Percentiles rank a stretch among this genome's conserved stretches.
phyloP scores from a whole-genome alignment of 257 asterid species.

The Penstemon davidsonii region DNA sequence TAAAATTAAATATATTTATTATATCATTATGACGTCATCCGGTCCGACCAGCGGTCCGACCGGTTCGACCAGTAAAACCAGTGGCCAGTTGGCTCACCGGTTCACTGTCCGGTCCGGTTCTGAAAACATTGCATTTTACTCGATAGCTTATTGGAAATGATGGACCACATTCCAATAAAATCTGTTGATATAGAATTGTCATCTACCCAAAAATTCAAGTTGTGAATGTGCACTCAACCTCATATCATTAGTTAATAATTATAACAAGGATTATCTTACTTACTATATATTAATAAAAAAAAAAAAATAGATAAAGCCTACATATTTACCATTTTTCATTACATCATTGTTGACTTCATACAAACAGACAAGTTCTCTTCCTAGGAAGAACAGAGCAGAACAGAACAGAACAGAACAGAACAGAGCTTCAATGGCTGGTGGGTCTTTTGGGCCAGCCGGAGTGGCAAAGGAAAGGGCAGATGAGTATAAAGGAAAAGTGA shows the following conservation, averaged over 20 bases:
- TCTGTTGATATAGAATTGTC: not conserved
- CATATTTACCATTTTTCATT: too few species aligned
- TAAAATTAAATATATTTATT: too few species aligned
- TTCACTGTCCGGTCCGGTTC: too few species aligned
- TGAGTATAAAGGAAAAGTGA: slow-evolving; percentile 56
- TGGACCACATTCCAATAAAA: slow-evolving; percentile 1
- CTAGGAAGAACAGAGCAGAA: not conserved
- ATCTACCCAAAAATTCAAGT: not conserved
- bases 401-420: not conserved
- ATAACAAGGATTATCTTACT: too few species aligned
- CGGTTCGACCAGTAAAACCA: too few species aligned
- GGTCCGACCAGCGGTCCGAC: too few species aligned
- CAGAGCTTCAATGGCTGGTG: slow-evolving; percentile 51
- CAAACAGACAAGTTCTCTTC: not conserved
- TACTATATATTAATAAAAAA: too few species aligned
- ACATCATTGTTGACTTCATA: not conserved
- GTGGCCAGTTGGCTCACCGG: too few species aligned
- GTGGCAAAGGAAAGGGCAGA: slow-evolving; percentile 59
- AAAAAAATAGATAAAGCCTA: too few species aligned
- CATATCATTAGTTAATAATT: not conserved
- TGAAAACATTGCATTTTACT: too few species aligned
- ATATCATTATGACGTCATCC: too few species aligned
- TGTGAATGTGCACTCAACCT: not conserved
- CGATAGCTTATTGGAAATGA: too few species aligned
- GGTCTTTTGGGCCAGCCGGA: slow-evolving; percentile 43